Evolutionary conservation across 768 basidiomycete species (phyloP).

Genomic region (Suillus paluster): DNA sequence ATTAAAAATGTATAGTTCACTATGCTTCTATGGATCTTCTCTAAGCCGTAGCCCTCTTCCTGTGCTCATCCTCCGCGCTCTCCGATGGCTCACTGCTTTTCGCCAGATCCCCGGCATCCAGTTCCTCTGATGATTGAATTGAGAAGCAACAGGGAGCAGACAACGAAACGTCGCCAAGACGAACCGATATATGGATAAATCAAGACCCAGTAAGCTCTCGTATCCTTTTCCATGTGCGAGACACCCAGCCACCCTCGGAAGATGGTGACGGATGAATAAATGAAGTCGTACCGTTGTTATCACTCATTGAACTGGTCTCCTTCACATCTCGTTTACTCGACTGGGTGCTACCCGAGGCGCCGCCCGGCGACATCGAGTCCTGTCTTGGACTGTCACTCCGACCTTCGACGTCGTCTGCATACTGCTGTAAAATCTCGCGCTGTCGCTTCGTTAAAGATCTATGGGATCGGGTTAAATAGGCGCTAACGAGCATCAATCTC

Average conservation of each 20-base stretch:
- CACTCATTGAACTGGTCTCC: slow-evolving; percentile 25
- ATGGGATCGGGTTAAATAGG: slow-evolving; percentile 12
- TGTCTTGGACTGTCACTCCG: slow-evolving; percentile 35
- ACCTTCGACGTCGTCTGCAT: slow-evolving; percentile 93
- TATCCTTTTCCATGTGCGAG: slow-evolving; percentile 69
- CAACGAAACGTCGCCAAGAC: slow-evolving; percentile 36
- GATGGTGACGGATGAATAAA: slow-evolving; percentile 62
- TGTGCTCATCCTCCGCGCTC: slow-evolving; percentile 49
- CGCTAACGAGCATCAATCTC: slow-evolving; percentile 10
- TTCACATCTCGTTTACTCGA: slow-evolving; percentile 23
- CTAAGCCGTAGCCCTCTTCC: slow-evolving; percentile 52
- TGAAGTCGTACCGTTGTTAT: slow-evolving; percentile 77
- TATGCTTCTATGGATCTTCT: slow-evolving; percentile 34
- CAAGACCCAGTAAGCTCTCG: slow-evolving; percentile 72
- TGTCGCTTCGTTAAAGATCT: slow-evolving; percentile 87
- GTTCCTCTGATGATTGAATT: slow-evolving; percentile 33
- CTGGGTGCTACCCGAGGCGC: slow-evolving; percentile 24
- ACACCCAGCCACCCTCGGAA: slow-evolving; percentile 65
- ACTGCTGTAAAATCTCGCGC: slow-evolving; percentile 85
- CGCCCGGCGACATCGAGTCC: slow-evolving; percentile 19
- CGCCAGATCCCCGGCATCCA: slow-evolving; percentile 23
- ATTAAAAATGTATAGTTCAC: slow-evolving; percentile 18
- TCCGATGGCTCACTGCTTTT: slow-evolving; percentile 39
- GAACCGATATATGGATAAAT: slow-evolving; percentile 61
- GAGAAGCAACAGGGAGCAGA: slow-evolving; percentile 29